Percentiles rank a stretch among this genome's conserved stretches.
Evolutionary conservation across 1,284 basidiomycete genomes (phyloP).

Genomic region (Dichomitus squalens): DNA sequence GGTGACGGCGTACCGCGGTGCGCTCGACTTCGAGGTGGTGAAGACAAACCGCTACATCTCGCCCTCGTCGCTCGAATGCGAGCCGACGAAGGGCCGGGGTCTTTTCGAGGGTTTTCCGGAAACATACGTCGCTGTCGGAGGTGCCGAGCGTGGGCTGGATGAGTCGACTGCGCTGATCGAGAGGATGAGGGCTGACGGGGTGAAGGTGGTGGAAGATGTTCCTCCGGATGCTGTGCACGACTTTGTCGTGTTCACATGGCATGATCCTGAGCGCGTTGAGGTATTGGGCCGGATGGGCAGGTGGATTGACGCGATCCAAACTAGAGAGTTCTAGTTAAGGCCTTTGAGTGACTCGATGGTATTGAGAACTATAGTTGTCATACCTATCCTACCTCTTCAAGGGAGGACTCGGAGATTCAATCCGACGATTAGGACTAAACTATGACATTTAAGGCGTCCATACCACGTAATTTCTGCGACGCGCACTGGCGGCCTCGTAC

Average conservation of each 20-base stretch:
- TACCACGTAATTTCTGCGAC: too few relatives aligned
- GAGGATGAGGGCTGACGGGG: conserved; percentile 22
- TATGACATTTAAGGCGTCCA: too few relatives aligned
- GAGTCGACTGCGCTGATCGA: conserved; percentile 22
- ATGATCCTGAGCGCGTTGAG: conserved; percentile 24
- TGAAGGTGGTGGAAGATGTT: conserved; percentile 12
- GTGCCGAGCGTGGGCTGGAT: conserved; percentile 27
- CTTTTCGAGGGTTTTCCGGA: conserved; percentile 27
- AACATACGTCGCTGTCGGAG: conserved; percentile 29
- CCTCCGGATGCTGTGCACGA: conserved; percentile 23
- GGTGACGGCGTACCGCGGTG: conserved; percentile 11
- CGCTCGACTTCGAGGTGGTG: conserved; percentile 21
- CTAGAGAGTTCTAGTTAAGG: too few relatives aligned
- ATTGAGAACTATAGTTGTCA: too few relatives aligned
- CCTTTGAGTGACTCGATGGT: too few relatives aligned
- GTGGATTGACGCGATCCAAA: conserved; percentile 17
- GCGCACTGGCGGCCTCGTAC: too few relatives aligned
- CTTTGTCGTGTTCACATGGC: conserved; percentile 22
- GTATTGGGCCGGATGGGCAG: conserved; percentile 5
- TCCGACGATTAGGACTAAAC: too few relatives aligned
- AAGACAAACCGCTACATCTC: conserved; percentile 16
- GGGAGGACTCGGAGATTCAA: too few relatives aligned
- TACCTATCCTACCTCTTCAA: too few relatives aligned
- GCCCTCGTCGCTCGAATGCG: conserved; percentile 16
- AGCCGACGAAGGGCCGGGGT: not conserved